These are phyloP conservation scores for Peronospora belbahrii DNA, from an alignment of 352 stramenopile species.

Conservation along the genomic window DNA sequence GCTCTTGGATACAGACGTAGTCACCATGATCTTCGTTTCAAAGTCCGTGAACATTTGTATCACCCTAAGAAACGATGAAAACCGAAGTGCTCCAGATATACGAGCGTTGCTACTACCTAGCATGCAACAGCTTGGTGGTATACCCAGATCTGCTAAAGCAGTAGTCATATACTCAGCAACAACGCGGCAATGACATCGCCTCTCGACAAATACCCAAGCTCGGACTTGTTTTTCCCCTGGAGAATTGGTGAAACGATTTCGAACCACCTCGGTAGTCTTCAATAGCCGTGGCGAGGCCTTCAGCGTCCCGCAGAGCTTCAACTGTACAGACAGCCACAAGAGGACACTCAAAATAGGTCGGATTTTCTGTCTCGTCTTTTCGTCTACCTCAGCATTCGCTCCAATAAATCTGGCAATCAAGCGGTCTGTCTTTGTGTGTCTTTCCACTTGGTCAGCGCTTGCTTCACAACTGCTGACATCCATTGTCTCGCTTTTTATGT, in stretches of 20 bases:
- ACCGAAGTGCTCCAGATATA: slow-evolving; percentile 44
- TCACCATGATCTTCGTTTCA: slow-evolving; percentile 64
- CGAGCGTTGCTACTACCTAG: slow-evolving; percentile 59
- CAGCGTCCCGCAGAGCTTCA: slow-evolving; percentile 24
- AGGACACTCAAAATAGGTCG: slow-evolving; percentile 53
- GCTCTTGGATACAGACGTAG: slow-evolving; percentile 57
- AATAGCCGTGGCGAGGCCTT: slow-evolving; percentile 47
- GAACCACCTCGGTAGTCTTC: slow-evolving; percentile 46
- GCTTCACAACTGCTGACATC: neutral
- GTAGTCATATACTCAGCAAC: slow-evolving; percentile 71
- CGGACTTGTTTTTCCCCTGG: slow-evolving; percentile 14
- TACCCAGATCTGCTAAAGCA: slow-evolving; percentile 26
- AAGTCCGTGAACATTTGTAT: slow-evolving; percentile 50
- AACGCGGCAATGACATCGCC: slow-evolving; percentile 58
- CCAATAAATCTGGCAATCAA: slow-evolving; percentile 26
- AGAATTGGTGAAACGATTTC: slow-evolving; percentile 37
- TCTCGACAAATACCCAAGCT: slow-evolving; percentile 67
- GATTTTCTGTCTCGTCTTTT: slow-evolving; percentile 27
- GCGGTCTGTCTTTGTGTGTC: slow-evolving; percentile 14
- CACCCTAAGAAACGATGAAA: slow-evolving; percentile 64
- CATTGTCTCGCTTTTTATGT: slow-evolving; percentile 9
- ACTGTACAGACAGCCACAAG: slow-evolving; percentile 31
- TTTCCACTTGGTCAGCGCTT: neutral
- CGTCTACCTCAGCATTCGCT: slow-evolving; percentile 32
- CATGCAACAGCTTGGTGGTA: slow-evolving; percentile 70